Percentiles rank a stretch among this genome's conserved stretches.
phyloP scores from a whole-genome alignment of 2,329 filamentous ascomycete genomes.

The Ophiostoma sp. region DNA sequence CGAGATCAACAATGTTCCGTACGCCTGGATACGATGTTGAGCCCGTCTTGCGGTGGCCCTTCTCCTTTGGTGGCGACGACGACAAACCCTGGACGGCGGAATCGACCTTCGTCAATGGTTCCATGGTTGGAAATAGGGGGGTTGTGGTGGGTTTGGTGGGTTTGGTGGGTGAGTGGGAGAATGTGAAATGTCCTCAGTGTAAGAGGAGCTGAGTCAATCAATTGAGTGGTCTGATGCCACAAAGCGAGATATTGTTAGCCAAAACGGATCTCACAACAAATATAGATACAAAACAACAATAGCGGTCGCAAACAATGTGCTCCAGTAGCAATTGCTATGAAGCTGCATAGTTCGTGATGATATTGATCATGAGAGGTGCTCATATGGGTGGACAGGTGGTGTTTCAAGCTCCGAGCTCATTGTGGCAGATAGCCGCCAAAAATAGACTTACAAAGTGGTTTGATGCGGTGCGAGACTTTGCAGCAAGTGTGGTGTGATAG shows the following conservation, averaged over 20 bases:
- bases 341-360: background rate
- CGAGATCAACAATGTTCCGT: slow-evolving; percentile 80
- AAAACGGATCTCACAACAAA: background rate
- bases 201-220: background rate
- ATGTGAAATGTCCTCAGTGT: background rate
- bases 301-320: background rate
- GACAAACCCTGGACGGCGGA: slow-evolving; percentile 82
- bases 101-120: slow-evolving; percentile 82
- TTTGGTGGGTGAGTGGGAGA: background rate
- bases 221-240: background rate
- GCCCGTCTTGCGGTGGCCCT: slow-evolving; percentile 49
- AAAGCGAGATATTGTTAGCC: background rate
- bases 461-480: slow-evolving; percentile 13
- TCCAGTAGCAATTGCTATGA: background rate
- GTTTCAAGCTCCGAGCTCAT: background rate
- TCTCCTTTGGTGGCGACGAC: slow-evolving; percentile 66
- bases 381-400: background rate
- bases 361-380: background rate
- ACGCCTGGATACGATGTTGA: slow-evolving; percentile 68
- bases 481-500: slow-evolving; percentile 22
- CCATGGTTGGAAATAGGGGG: slow-evolving; percentile 38
- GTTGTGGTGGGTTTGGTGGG: background rate
- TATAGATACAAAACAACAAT: background rate
- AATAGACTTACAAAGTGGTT: slow-evolving; percentile 7
- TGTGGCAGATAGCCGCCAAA: background rate